Evolutionary conservation across 148 eudicot species (phyloP).

Genomic region (Selenicereus undatus): DNA sequence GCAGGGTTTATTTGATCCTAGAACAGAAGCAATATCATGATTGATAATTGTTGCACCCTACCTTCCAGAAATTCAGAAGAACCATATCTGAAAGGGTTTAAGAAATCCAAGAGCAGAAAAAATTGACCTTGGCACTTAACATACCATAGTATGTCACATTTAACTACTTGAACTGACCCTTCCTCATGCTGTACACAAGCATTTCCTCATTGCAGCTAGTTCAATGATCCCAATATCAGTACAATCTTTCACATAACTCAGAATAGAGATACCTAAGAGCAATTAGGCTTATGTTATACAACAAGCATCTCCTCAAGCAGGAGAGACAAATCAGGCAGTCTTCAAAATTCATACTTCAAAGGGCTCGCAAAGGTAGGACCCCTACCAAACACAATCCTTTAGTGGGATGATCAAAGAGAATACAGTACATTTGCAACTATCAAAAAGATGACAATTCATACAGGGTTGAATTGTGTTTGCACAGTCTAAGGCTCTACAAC

Average conservation of each 20-base stretch:
- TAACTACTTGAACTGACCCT: neutral
- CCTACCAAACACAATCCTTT: neutral
- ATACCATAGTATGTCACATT: neutral
- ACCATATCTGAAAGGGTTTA: neutral
- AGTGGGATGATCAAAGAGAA: neutral
- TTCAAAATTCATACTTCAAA: neutral
- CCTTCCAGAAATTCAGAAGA: neutral
- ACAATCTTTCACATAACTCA: neutral
- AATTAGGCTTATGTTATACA: neutral
- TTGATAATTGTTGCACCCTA: neutral
- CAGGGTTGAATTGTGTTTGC: neutral
- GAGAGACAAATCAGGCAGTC: neutral
- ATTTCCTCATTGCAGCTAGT: neutral
- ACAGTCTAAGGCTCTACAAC: neutral
- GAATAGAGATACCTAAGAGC: constrained; percentile 1
- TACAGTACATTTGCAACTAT: neutral
- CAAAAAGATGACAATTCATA: neutral
- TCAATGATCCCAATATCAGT: neutral
- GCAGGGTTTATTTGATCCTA: no score
- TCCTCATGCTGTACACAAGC: neutral
- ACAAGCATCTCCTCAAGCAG: neutral
- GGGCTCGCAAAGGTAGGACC: neutral
- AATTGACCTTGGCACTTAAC: neutral
- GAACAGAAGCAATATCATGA: neutral
- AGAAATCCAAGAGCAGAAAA: neutral